Conservation (phyloP, 2,329 filamentous ascomycete genomes). For the Hypomyces rosellus region DNA sequence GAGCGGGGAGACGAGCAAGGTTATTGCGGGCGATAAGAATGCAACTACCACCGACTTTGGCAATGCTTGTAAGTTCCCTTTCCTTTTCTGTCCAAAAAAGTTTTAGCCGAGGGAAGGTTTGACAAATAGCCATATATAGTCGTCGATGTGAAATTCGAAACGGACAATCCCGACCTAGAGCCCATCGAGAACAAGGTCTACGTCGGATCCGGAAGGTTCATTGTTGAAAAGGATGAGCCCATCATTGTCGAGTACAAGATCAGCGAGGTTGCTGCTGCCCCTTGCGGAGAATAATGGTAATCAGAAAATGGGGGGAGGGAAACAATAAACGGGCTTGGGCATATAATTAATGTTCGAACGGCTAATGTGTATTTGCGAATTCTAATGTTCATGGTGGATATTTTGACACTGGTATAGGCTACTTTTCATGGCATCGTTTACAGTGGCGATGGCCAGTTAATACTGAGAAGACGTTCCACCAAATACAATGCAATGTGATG, state of each 20-base stretch:
- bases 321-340: no score
- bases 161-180: not conserved
- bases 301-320: not conserved
- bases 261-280: slow-evolving; percentile 28
- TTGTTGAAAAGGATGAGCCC: slow-evolving; percentile 27
- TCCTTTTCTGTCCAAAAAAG: not conserved
- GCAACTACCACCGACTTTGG: slow-evolving; percentile 18
- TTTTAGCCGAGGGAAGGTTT: not conserved
- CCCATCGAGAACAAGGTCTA: slow-evolving; percentile 36
- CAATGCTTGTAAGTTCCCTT: not conserved
- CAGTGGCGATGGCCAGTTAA: no score
- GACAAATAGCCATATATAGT: not conserved
- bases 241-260: slow-evolving; percentile 38
- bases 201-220: slow-evolving; percentile 27
- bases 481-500: no score
- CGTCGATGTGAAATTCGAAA: not conserved
- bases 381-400: no score
- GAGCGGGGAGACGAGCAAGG: no score
- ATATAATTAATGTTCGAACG: no score
- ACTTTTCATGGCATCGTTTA: no score
- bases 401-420: no score
- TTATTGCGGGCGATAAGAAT: slow-evolving; percentile 21
- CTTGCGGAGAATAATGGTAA: not conserved
- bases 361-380: no score
- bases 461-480: no score